Conservation (phyloP, 352 stramenopile species). For the Aphanomyces invadans region DNA sequence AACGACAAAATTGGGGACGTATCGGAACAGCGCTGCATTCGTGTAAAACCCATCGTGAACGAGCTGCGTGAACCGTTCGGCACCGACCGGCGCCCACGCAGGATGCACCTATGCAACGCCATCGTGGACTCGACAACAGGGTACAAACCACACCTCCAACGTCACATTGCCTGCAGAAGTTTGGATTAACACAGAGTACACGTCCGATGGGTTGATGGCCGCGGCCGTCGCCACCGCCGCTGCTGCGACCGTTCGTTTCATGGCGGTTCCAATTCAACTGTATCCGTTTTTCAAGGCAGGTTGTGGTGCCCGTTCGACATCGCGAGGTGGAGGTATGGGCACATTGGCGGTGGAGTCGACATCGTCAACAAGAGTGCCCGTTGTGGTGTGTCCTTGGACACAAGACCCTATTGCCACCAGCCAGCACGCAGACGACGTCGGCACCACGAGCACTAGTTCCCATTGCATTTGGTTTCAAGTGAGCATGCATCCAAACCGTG, state of each 20-base stretch:
- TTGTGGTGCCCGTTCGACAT: too few relatives aligned
- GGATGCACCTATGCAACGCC: not conserved
- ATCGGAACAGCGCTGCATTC: conserved; percentile 39
- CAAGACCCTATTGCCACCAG: too few relatives aligned
- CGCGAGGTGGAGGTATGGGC: too few relatives aligned
- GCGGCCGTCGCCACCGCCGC: too few relatives aligned
- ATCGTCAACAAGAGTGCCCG: too few relatives aligned
- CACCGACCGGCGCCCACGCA: conserved; percentile 36
- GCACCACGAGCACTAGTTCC: too few relatives aligned
- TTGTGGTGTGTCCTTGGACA: too few relatives aligned
- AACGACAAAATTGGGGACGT: conserved; percentile 44
- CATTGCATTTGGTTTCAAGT: too few relatives aligned
- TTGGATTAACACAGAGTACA: not conserved
- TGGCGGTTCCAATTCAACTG: not conserved
- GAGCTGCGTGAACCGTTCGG: conserved; percentile 37
- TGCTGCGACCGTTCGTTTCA: not conserved
- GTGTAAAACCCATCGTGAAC: conserved; percentile 37
- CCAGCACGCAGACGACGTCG: too few relatives aligned
- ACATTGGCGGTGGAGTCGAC: too few relatives aligned
- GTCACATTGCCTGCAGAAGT: not conserved
- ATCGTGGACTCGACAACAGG: not conserved
- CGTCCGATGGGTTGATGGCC: not conserved
- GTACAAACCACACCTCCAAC: not conserved
- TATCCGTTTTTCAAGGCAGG: too few relatives aligned
- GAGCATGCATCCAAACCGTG: too few relatives aligned